Percentiles rank a stretch among this genome's conserved stretches.
phyloP scores from a whole-genome alignment of 2,329 filamentous ascomycete species.

The Xylaria sp. region DNA sequence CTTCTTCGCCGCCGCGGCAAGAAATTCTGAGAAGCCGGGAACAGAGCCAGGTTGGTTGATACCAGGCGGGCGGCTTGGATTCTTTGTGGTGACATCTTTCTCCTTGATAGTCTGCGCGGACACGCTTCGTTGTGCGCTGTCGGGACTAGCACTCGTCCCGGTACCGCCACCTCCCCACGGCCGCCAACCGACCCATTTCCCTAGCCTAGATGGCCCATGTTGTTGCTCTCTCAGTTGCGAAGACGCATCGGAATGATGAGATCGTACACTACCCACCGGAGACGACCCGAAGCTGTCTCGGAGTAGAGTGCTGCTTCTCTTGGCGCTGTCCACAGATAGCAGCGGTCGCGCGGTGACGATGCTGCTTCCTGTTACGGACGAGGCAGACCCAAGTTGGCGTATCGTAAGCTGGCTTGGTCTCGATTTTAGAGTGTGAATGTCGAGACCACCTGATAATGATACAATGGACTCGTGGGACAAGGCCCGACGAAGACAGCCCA shows the following conservation, averaged over 20 bases:
- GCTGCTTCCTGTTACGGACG: slow-evolving; percentile 66
- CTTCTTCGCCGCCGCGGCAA: slow-evolving; percentile 60
- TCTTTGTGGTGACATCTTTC: slow-evolving; percentile 43
- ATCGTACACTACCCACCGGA: slow-evolving; percentile 50
- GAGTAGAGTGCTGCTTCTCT: slow-evolving; percentile 64
- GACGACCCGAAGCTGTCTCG: slow-evolving; percentile 59
- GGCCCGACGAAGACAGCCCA: slow-evolving; percentile 67
- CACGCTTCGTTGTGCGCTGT: slow-evolving; percentile 11
- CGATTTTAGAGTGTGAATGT: slow-evolving; percentile 83
- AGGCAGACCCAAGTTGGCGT: slow-evolving; percentile 61
- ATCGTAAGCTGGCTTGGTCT: slow-evolving; percentile 79
- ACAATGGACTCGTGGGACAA: slow-evolving; percentile 89
- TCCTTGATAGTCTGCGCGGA: slow-evolving; percentile 48
- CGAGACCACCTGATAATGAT: slow-evolving; percentile 85
- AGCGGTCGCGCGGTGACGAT: slow-evolving; percentile 69
- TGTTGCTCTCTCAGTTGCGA: slow-evolving; percentile 7
- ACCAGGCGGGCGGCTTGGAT: slow-evolving; percentile 68
- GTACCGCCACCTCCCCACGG: slow-evolving; percentile 44
- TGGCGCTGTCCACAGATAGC: slow-evolving; percentile 58
- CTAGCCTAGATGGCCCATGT: slow-evolving; percentile 47
- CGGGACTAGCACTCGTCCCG: background rate
- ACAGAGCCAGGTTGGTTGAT: slow-evolving; percentile 83
- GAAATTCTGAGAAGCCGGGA: slow-evolving; percentile 73
- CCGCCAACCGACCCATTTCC: slow-evolving; percentile 59
- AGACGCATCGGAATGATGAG: slow-evolving; percentile 45